Evolutionary conservation across 352 stramenopile genomes (phyloP).

Genomic region (Nothophytophthora sp.): DNA sequence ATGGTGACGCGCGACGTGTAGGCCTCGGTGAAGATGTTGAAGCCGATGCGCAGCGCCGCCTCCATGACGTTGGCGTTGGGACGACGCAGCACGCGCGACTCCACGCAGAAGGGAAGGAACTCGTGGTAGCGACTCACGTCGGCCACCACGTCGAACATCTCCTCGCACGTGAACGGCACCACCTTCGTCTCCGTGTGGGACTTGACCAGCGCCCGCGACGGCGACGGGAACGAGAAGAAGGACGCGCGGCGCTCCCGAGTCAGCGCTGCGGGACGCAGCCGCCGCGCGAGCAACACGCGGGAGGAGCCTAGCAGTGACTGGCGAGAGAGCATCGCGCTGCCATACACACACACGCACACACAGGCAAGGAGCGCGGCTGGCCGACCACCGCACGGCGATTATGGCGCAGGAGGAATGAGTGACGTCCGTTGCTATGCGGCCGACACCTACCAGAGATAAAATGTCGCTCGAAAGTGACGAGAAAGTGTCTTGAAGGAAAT

Average conservation of each 20-base stretch:
- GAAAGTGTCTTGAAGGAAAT: not conserved
- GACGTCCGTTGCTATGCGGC: not conserved
- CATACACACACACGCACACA: not conserved
- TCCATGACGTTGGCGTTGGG: slow-evolving; percentile 85
- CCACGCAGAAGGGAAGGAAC: slow-evolving; percentile 84
- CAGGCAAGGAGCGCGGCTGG: no score
- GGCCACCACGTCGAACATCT: slow-evolving; percentile 84
- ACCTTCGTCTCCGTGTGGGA: slow-evolving; percentile 71
- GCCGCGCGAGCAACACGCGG: slow-evolving; percentile 11
- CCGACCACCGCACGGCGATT: no score
- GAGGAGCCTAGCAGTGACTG: slow-evolving; percentile 2
- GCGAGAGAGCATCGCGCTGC: slow-evolving; percentile 26
- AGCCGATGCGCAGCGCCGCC: slow-evolving; percentile 66
- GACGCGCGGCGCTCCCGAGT: slow-evolving; percentile 7
- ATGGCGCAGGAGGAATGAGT: no score
- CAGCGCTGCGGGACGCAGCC: not conserved
- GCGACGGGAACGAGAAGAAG: slow-evolving; percentile 67
- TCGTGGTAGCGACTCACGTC: slow-evolving; percentile 73
- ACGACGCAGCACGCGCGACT: slow-evolving; percentile 68
- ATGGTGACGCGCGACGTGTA: slow-evolving; percentile 85
- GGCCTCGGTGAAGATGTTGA: slow-evolving; percentile 84
- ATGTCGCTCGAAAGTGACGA: slow-evolving; percentile 10
- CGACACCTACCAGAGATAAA: not conserved
- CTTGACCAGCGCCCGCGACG: slow-evolving; percentile 58
- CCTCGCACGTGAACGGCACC: slow-evolving; percentile 71